Percentiles rank a stretch among this genome's conserved stretches.
Conservation (phyloP, 129 eudicot genomes). For the Silybum marianum region DNA sequence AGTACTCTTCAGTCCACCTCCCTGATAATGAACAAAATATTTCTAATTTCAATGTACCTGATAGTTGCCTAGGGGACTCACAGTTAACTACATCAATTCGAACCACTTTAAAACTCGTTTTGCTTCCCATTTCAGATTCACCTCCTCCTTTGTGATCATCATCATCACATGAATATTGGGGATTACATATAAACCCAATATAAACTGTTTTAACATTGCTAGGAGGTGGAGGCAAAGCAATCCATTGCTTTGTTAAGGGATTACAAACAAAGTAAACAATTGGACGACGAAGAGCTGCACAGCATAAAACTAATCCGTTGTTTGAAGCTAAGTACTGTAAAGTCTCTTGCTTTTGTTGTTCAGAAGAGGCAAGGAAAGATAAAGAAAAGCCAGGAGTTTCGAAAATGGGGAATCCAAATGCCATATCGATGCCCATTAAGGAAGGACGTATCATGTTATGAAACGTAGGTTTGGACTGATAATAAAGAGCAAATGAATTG, state of each 20-base stretch:
- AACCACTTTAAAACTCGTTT: slow-evolving; percentile 27
- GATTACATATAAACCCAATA: slow-evolving; percentile 27
- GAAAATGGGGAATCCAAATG: slow-evolving; percentile 20
- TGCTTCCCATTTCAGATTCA: not conserved
- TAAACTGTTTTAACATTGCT: slow-evolving; percentile 22
- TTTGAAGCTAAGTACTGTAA: slow-evolving; percentile 23
- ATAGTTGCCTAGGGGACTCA: slow-evolving; percentile 17
- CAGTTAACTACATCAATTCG: slow-evolving; percentile 24
- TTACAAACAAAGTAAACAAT: slow-evolving; percentile 25
- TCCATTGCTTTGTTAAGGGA: slow-evolving; percentile 27
- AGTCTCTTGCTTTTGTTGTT: slow-evolving; percentile 5
- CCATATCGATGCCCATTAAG: slow-evolving; percentile 16
- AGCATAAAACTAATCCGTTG: slow-evolving; percentile 29
- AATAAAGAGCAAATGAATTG: slow-evolving; percentile 23
- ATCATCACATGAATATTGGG: not conserved
- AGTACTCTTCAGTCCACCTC: slow-evolving; percentile 26
- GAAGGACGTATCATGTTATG: slow-evolving; percentile 24
- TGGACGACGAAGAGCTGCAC: slow-evolving; percentile 6
- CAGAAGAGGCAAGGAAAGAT: slow-evolving; percentile 15
- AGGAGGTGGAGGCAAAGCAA: slow-evolving; percentile 22
- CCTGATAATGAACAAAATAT: slow-evolving; percentile 19
- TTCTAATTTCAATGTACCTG: slow-evolving; percentile 28
- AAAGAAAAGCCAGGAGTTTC: slow-evolving; percentile 10
- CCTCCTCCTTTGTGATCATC: not conserved
- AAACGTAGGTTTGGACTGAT: slow-evolving; percentile 29